phyloP scores from a whole-genome alignment of 2,329 filamentous ascomycete genomes.

The Helminthosporium solani region DNA sequence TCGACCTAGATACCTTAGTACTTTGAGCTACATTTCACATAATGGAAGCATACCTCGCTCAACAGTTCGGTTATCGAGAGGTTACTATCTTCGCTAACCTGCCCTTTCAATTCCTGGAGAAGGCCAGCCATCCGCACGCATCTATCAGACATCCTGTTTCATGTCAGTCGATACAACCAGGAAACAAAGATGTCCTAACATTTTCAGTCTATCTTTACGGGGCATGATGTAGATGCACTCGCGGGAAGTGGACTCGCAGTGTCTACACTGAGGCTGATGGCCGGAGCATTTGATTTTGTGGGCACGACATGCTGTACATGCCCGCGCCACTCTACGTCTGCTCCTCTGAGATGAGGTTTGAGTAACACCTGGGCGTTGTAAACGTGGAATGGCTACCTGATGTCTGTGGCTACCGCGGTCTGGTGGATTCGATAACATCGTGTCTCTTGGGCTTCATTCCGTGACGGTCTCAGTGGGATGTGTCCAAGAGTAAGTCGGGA shows the following conservation, averaged over 20 bases:
- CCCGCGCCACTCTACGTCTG: constrained; percentile 27
- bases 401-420: not conserved
- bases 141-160: constrained; percentile 29
- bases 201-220: constrained; percentile 41
- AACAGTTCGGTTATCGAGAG: constrained; percentile 25
- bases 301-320: constrained; percentile 39
- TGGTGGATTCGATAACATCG: not conserved
- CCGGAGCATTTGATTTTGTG: constrained; percentile 47
- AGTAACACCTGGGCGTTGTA: constrained; percentile 19
- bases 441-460: not conserved
- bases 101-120: constrained; percentile 18
- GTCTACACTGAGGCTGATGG: constrained; percentile 38
- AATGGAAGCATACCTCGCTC: constrained; percentile 17
- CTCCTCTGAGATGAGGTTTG: constrained; percentile 17
- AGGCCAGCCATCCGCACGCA: constrained; percentile 30
- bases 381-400: constrained; percentile 37
- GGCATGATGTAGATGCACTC: constrained; percentile 44
- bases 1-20: constrained; percentile 19
- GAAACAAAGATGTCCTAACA: constrained; percentile 19
- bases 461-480: not conserved
- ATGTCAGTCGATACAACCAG: constrained; percentile 13
- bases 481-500: too few relatives aligned
- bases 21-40: constrained; percentile 7
- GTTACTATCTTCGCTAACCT: constrained; percentile 22
- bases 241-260: constrained; percentile 35